These are phyloP conservation scores for Gamarada debralockiae DNA, from an alignment of 495 filamentous ascomycete genomes.

Conservation along the genomic window DNA sequence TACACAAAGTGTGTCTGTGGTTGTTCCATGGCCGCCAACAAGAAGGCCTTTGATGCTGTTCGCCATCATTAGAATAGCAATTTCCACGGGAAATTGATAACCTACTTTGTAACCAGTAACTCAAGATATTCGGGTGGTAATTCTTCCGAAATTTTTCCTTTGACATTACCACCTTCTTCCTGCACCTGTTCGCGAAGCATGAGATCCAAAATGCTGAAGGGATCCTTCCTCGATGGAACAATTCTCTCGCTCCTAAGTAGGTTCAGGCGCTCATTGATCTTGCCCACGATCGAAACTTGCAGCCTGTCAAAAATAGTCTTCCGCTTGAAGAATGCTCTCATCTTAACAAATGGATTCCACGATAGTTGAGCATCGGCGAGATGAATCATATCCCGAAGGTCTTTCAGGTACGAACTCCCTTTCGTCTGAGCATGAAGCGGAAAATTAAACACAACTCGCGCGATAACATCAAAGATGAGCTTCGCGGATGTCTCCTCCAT, in stretches of 20 bases:
- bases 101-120: background rate
- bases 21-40: constrained; percentile 46
- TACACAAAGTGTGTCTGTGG: constrained; percentile 31
- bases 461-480: constrained; percentile 35
- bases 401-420: background rate
- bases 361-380: background rate
- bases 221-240: background rate
- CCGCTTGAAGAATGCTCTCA: background rate
- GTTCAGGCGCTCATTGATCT: background rate
- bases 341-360: background rate
- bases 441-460: constrained; percentile 23
- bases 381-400: background rate
- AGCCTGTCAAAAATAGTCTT: background rate
- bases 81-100: background rate
- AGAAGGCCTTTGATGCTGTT: constrained; percentile 37
- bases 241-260: background rate
- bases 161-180: background rate
- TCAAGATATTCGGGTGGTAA: background rate
- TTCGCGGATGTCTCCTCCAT: constrained; percentile 30
- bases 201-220: background rate
- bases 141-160: background rate
- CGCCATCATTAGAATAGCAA: background rate
- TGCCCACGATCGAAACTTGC: background rate
- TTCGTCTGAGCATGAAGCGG: background rate
- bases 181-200: background rate